Conservation (phyloP, 306 rosid species). For the Cucumis melo region DNA sequence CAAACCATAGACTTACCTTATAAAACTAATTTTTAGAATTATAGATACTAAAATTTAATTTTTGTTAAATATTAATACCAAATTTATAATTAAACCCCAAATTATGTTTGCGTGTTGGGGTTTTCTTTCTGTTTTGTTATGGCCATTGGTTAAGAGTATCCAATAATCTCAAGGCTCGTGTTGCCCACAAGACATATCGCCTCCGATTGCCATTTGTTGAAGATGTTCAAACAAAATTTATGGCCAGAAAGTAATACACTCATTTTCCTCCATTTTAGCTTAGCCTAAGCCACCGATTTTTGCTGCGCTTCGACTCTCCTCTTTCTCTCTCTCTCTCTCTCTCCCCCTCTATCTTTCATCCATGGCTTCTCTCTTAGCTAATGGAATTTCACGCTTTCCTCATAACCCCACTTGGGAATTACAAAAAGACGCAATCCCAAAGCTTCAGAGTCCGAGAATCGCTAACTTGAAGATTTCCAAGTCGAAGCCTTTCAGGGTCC, state of each 20-base stretch:
- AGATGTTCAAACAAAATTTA: neutral
- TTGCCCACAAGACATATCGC: neutral
- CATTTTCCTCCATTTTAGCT: neutral
- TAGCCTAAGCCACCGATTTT: neutral
- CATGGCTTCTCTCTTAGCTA: slow-evolving; percentile 64
- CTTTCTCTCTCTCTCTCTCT: neutral
- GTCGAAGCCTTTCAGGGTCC: slow-evolving; percentile 25
- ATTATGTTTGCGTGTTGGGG: too few relatives aligned
- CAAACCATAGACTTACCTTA: too few relatives aligned
- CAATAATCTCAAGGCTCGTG: neutral
- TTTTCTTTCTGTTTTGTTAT: too few relatives aligned
- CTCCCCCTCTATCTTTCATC: slow-evolving; percentile 1
- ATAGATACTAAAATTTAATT: too few relatives aligned
- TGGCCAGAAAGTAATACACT: neutral
- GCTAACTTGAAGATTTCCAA: slow-evolving; percentile 8
- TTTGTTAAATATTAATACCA: too few relatives aligned
- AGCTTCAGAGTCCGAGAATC: slow-evolving; percentile 15
- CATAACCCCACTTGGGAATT: slow-evolving; percentile 32
- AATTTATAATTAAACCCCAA: too few relatives aligned
- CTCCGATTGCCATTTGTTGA: neutral
- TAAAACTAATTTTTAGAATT: too few relatives aligned
- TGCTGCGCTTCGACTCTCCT: neutral
- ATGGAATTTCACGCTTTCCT: slow-evolving; percentile 46
- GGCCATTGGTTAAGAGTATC: too few relatives aligned
- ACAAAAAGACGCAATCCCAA: slow-evolving; percentile 18